phyloP scores from a whole-genome alignment of 441 rosid genomes.

The Populus tomentosa region DNA sequence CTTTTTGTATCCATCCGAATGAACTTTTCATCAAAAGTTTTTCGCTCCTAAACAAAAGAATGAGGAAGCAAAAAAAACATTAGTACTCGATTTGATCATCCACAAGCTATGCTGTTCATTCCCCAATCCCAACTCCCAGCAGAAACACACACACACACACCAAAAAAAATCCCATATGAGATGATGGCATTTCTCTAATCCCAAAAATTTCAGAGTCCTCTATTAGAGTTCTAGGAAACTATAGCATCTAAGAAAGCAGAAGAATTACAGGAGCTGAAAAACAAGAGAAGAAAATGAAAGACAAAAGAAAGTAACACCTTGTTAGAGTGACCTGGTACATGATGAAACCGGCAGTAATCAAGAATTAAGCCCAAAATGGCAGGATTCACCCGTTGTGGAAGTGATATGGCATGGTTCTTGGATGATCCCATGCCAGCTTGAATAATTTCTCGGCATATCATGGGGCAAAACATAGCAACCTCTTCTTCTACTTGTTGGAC shows the following conservation, averaged over 20 bases:
- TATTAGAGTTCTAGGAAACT: neutral
- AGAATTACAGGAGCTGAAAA: neutral
- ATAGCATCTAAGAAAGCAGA: slow-evolving; percentile 1
- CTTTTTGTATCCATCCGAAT: slow-evolving; percentile 53
- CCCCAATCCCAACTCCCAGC: no score
- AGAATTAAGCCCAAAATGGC: slow-evolving; percentile 49
- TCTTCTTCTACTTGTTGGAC: slow-evolving; percentile 75
- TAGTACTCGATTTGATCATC: no score
- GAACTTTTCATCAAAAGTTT: slow-evolving; percentile 54
- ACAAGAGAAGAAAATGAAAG: no score
- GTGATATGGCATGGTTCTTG: slow-evolving; percentile 57
- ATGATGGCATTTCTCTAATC: neutral
- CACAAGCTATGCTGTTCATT: no score
- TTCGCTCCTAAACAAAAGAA: slow-evolving; percentile 45
- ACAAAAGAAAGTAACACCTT: slow-evolving; percentile 33
- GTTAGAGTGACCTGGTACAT: slow-evolving; percentile 58
- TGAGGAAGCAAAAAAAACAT: neutral
- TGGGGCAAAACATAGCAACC: slow-evolving; percentile 73
- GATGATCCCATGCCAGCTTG: no score
- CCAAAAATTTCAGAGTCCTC: neutral
- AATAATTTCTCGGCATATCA: no score
- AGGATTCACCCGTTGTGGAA: slow-evolving; percentile 57
- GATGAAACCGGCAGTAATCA: slow-evolving; percentile 73
- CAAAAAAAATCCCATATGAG: neutral
- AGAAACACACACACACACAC: neutral